Evolutionary conservation across 2,329 filamentous ascomycete species (phyloP), one percentile per base, ranked within the genome.

Genomic region (Ceratocystis eucalypticola): DNA sequence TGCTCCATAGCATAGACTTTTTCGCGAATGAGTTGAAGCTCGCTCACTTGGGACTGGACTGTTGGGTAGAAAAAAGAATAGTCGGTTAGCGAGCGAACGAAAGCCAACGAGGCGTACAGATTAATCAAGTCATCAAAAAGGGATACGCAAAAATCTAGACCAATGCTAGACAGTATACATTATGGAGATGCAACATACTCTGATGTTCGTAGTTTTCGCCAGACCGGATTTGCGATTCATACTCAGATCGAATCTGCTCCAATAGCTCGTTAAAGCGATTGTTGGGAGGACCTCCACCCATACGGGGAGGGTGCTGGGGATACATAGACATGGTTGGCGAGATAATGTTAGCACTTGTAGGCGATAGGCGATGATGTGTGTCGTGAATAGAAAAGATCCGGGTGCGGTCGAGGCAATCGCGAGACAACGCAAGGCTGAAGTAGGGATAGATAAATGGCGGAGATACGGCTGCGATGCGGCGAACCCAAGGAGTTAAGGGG

Each of bases 1-100:
- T 95, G 91, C 76, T 99, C 94, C 75, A 99, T 85, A 71, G 89
- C 85, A 73, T 91, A 96, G 68, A 99, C 90, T 77, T 96, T 96
- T 74, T 92, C 88, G 69, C 92, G 84, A 62, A 99, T 91, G 73
- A 96, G 84, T 74, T 96, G 90, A 83, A 97, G 94, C 78, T 99
- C 94, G 73, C 93, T 88, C 70, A 96, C 88, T 75, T 99, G 94
- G 62, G 86, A 84, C 67, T 89, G 86, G 74, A 97, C 94, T 96
- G 75, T 71, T 41, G 63, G 8, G 48, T 37, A 67, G 68, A 8
- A 44, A 48, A 25, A 17, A 22, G 22, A 28, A 17, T 6, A 3
- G 41, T 15, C 46, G 12, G 68, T 70, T 73, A 73, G 72, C 63
- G 61, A 64, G 68, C 71, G 66, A 72, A 71, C 63, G 55, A 68